These are phyloP conservation scores for Daldinia childiae DNA, from an alignment of 495 filamentous ascomycete species.

Conservation along the genomic window DNA sequence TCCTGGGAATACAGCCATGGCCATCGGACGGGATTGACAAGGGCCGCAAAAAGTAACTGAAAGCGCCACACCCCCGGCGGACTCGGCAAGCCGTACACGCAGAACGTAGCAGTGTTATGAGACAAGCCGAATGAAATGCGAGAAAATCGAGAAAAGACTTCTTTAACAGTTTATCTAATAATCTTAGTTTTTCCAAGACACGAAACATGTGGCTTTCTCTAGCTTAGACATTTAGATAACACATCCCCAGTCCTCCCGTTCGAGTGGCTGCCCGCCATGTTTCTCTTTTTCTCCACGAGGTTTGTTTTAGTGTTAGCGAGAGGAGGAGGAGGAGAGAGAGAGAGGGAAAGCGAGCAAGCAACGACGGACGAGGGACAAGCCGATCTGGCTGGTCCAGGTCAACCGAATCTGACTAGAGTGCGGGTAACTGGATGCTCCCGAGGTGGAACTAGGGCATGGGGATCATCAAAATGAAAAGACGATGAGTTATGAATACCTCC, in stretches of 20 bases:
- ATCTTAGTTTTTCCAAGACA: constrained; percentile 27
- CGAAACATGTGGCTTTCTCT: constrained; percentile 33
- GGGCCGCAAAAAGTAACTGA: constrained; percentile 43
- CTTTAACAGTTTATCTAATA: constrained; percentile 14
- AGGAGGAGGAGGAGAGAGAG: constrained; percentile 38
- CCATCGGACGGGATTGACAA: constrained; percentile 43
- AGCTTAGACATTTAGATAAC: constrained; percentile 9
- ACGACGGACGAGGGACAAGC: constrained; percentile 24
- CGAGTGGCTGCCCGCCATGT: constrained; percentile 27
- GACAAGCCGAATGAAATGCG: constrained; percentile 43
- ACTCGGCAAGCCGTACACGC: constrained; percentile 41
- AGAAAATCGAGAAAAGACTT: constrained; percentile 27
- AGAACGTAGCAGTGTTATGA: constrained; percentile 35
- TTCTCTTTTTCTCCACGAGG: constrained; percentile 24
- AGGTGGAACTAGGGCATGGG: constrained; percentile 42
- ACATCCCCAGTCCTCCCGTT: constrained; percentile 15
- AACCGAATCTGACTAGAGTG: constrained; percentile 46
- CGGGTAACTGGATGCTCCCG: constrained; percentile 46
- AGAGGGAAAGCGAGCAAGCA: constrained; percentile 2
- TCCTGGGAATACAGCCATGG: constrained; percentile 39
- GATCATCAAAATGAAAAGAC: constrained; percentile 40
- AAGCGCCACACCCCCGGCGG: constrained; percentile 38
- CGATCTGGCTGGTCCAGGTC: constrained; percentile 40
- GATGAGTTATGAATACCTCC: constrained; percentile 29
- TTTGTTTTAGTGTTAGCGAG: constrained; percentile 41